A percentile compares a stretch with the other conserved stretches of the same genome.
Evolutionary conservation across 495 filamentous ascomycete genomes (phyloP).

Genomic region (Penicillium crystallinum): DNA sequence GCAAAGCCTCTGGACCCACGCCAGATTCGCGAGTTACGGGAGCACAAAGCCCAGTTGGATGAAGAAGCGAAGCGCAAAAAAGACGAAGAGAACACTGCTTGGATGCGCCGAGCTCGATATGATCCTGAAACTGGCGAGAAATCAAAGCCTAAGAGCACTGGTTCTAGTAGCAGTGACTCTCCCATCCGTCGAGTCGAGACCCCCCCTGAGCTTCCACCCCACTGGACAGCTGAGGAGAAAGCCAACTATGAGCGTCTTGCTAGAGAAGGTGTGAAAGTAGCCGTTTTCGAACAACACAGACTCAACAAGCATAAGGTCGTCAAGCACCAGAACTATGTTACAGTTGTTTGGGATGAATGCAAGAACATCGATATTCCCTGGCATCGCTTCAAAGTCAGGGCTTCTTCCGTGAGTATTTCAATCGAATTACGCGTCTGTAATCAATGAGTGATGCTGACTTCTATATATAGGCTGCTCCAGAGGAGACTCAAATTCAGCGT

Average conservation of each 20-base stretch:
- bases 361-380: conserved; percentile 8
- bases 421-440: not conserved
- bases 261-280: not conserved
- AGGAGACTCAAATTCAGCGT: not conserved
- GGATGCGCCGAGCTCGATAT: not conserved
- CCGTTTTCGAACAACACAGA: not conserved
- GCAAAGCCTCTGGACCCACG: not conserved
- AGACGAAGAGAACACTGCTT: not conserved
- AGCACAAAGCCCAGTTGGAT: not conserved
- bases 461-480: not conserved
- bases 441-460: not conserved
- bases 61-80: not conserved
- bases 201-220: not conserved
- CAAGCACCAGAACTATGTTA: not conserved
- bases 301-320: not conserved
- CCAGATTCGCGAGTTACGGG: not conserved
- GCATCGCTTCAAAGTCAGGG: not conserved
- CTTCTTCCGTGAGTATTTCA: conserved; percentile 10
- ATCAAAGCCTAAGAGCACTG: not conserved
- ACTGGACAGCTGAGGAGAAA: conserved; percentile 1
- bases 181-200: not conserved
- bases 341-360: not conserved
- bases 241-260: not conserved
- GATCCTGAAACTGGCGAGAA: not conserved
- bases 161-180: not conserved